Percentiles rank a stretch among this genome's conserved stretches.
These are phyloP conservation scores for Adansonia gregorii DNA, from an alignment of 441 rosid genomes.

Conservation along the genomic window DNA sequence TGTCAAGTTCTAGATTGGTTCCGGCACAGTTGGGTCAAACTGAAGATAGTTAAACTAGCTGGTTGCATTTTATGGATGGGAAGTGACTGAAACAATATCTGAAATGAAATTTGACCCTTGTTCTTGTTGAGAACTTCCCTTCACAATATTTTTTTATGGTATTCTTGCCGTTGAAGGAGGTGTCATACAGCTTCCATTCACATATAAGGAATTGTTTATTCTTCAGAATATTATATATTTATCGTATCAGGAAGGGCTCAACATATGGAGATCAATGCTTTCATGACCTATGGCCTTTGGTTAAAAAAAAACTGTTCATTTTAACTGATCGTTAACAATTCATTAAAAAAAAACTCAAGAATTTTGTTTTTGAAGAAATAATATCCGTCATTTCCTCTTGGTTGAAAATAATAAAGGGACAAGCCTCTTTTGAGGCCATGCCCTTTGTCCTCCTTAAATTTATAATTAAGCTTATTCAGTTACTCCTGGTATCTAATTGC, in stretches of 20 bases:
- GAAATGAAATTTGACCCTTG: background rate
- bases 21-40: background rate
- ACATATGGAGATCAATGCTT: background rate
- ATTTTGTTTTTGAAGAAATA: background rate
- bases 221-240: background rate
- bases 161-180: background rate
- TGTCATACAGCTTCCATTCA: background rate
- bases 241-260: background rate
- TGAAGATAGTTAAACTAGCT: background rate
- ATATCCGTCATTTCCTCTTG: background rate
- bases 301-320: background rate
- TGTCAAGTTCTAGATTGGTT: background rate
- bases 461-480: background rate
- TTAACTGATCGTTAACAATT: background rate
- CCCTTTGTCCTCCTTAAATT: background rate
- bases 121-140: background rate
- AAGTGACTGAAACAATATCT: background rate
- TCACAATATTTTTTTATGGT: background rate
- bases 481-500: background rate
- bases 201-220: background rate
- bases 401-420: background rate
- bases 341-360: background rate
- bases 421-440: background rate
- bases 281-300: background rate
- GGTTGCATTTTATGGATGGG: background rate